Conservation (phyloP, 768 basidiomycete species). For the Lentinula lateritia region DNA sequence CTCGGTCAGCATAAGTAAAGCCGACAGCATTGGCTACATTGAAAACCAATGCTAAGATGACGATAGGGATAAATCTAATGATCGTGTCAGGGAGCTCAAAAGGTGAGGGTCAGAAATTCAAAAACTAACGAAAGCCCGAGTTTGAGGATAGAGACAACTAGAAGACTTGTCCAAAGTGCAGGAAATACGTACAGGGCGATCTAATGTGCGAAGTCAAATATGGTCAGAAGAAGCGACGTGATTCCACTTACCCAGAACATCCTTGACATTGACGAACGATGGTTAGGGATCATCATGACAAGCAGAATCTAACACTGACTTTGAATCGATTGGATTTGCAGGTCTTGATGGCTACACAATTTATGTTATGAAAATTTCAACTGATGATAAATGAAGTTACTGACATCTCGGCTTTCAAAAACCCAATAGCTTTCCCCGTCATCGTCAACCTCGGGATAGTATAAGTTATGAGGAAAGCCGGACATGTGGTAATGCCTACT, state of each 20-base stretch:
- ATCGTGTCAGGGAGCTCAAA: not conserved
- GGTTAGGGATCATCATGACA: conserved; percentile 1
- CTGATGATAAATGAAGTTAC: conserved; percentile 18
- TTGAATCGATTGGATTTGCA: conserved; percentile 83
- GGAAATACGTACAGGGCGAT: conserved; percentile 90
- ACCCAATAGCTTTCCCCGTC: conserved; percentile 97
- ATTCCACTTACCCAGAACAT: conserved; percentile 81
- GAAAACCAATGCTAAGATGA: conserved; percentile 90
- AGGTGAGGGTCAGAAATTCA: conserved; percentile 8
- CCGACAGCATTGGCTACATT: conserved; percentile 35
- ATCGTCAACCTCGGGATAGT: conserved; percentile 69
- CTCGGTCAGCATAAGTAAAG: conserved; percentile 51
- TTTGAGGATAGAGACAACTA: conserved; percentile 87
- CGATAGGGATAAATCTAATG: conserved; percentile 87
- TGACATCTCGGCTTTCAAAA: conserved; percentile 93
- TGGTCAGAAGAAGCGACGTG: not conserved
- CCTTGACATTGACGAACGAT: conserved; percentile 31
- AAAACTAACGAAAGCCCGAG: conserved; percentile 76
- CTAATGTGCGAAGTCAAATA: conserved; percentile 27
- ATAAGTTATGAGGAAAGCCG: not conserved
- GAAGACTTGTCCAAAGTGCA: conserved; percentile 76
- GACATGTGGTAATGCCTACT: conserved; percentile 26
- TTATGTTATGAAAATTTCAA: not conserved
- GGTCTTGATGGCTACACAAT: conserved; percentile 71
- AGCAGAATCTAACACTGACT: conserved; percentile 37